Evolutionary conservation across 495 filamentous ascomycete species (phyloP), one percentile per base, ranked within the genome.

Genomic region (Pseudomonodictys pantanalensis): DNA sequence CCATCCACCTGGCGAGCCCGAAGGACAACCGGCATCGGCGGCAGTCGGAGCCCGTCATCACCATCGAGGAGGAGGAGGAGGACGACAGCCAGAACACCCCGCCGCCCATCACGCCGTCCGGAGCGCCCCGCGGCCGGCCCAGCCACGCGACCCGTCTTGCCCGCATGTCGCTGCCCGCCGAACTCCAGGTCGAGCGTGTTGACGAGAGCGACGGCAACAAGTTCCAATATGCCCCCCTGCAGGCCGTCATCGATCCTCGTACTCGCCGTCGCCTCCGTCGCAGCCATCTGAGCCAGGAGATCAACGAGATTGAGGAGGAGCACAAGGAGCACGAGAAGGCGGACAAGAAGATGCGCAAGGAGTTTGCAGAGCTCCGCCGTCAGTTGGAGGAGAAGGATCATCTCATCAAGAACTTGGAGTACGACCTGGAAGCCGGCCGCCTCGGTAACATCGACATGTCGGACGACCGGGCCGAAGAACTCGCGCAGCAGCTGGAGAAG

Each of bases 271-370:
- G 88, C 42, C 78, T 91, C 23, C 78, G 83, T 12, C 82, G 88
- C 20, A 84, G 85, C 58, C 83, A 87, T 25, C 71, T 93, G 32
- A 89, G 86, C 62, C 83, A 90, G 66, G 88, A 91, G 69, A 80
- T 89, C 58, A 91, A 88, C 70, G 72, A 70, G 18, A 83, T 90
- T 39, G 70, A 69, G 24, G 45, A 65, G 22, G 42, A 65, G 20
- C 62, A 71, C 52, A 56, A 62, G 39, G 62, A 54, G 20, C 62
- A 71, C 52, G 53, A 62, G 39, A 64, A 54, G 43, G 54, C 62
- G 26, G 67, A 71, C 44, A 29, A 25, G 22, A 53, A 58, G 50
- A 39, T 26, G 11, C 24, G 47, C 18, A 41, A 62, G 10, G 65
- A 68, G 47, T 23, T 68, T 30, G 32, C 52, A 15, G 41, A 65